These are phyloP conservation scores for Noccaea bulbosa DNA, from an alignment of 345 rosid species.

Conservation along the genomic window DNA sequence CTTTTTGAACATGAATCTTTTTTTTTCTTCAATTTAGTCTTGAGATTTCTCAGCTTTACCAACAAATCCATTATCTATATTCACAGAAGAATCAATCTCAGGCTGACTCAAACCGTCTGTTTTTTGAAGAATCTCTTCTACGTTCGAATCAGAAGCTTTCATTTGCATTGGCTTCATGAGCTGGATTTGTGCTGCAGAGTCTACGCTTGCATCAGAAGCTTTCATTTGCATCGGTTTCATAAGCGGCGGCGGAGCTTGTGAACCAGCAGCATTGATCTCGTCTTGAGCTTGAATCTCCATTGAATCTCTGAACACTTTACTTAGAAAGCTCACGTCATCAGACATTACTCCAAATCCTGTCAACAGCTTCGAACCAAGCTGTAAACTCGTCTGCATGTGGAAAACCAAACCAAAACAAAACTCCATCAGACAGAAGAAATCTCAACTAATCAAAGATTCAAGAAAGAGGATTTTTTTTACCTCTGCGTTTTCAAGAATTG, in stretches of 20 bases:
- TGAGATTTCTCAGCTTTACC: conserved; percentile 42
- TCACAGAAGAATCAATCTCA: conserved; percentile 45
- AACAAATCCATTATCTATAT: conserved; percentile 44
- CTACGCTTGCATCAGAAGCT: conserved; percentile 31
- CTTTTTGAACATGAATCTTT: not conserved
- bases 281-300: conserved; percentile 89
- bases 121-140: conserved; percentile 34
- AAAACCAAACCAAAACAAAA: conserved; percentile 23
- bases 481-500: conserved; percentile 90
- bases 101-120: conserved; percentile 40
- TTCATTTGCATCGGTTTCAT: conserved; percentile 44
- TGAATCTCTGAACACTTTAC: conserved; percentile 76
- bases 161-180: conserved; percentile 34
- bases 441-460: conserved; percentile 11
- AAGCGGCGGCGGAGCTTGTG: conserved; percentile 9
- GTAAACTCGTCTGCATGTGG: conserved; percentile 78
- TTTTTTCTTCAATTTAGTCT: conserved; percentile 11
- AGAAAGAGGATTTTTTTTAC: conserved; percentile 42
- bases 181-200: conserved; percentile 30
- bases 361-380: conserved; percentile 90
- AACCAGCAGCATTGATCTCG: conserved; percentile 54
- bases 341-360: conserved; percentile 96
- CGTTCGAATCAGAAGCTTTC: conserved; percentile 35
- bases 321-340: conserved; percentile 82
- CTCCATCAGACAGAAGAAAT: conserved; percentile 1